Evolutionary conservation across 2,329 filamentous ascomycete genomes (phyloP).

Genomic region (Neofusicoccum ribis): DNA sequence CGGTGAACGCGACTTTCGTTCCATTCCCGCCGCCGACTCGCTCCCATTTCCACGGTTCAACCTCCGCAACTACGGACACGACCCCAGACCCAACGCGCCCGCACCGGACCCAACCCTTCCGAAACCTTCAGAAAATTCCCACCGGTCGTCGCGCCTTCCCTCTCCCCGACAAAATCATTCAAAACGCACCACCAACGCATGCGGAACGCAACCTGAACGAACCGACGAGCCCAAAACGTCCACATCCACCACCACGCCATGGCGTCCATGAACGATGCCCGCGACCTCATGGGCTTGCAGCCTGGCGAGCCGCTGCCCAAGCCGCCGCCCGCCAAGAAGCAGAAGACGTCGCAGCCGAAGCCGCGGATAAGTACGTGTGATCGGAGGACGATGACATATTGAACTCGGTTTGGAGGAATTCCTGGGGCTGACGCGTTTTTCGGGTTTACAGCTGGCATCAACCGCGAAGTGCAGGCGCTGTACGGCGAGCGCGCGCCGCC

Average conservation of each 20-base stretch:
- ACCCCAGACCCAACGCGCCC: background rate
- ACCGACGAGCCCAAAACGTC: background rate
- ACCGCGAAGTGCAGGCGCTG: slow-evolving; percentile 42
- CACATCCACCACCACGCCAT: slow-evolving; percentile 12
- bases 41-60: too few relatives aligned
- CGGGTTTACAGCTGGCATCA: slow-evolving; percentile 36
- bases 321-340: slow-evolving; percentile 19
- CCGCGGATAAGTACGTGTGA: slow-evolving; percentile 5
- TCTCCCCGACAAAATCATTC: too few relatives aligned
- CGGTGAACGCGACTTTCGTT: too few relatives aligned
- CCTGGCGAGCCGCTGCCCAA: slow-evolving; percentile 14
- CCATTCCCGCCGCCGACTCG: too few relatives aligned
- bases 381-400: too few relatives aligned
- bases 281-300: slow-evolving; percentile 24
- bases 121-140: too few relatives aligned
- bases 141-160: too few relatives aligned
- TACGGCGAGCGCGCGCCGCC: slow-evolving; percentile 43
- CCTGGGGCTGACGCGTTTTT: background rate
- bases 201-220: background rate
- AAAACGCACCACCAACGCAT: background rate
- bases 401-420: too few relatives aligned
- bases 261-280: slow-evolving; percentile 25
- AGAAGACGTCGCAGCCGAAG: slow-evolving; percentile 18
- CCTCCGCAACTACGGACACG: too few relatives aligned
- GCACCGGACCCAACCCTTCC: background rate